A percentile compares a stretch with the other conserved stretches of the same genome.
Evolutionary conservation across 225 moss, liverwort and hornwort species (phyloP).

Genomic region (Bryum argenteum): DNA sequence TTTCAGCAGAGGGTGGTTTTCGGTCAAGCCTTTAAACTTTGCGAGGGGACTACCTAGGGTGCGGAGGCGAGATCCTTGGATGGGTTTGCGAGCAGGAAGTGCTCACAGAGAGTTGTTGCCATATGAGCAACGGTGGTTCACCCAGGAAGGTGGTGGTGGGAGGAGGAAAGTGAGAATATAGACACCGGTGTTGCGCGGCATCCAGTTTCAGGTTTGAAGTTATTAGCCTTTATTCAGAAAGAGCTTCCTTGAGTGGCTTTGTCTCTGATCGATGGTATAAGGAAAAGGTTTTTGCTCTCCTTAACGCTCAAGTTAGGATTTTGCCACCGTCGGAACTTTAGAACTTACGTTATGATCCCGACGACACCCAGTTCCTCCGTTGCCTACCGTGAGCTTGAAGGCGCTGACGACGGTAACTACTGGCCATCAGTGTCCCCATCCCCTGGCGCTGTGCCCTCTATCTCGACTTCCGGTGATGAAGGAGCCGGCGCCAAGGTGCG

Average conservation of each 20-base stretch:
- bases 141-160: conserved; percentile 36
- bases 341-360: conserved; percentile 47
- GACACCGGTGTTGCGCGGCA: conserved; percentile 36
- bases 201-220: conserved; percentile 56
- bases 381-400: conserved; percentile 52
- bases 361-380: conserved; percentile 59
- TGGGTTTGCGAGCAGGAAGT: conserved; percentile 49
- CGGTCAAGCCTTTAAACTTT: background rate
- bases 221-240: conserved; percentile 9
- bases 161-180: conserved; percentile 41
- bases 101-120: conserved; percentile 21
- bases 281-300: conserved; percentile 40
- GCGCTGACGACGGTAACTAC: conserved; percentile 49
- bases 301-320: conserved; percentile 45
- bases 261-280: conserved; percentile 49
- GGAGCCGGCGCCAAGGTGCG: conserved; percentile 59
- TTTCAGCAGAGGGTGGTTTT: conserved; percentile 1
- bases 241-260: conserved; percentile 40
- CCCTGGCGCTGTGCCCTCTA: conserved; percentile 30
- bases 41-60: background rate
- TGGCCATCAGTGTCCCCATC: conserved; percentile 53
- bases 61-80: conserved; percentile 37
- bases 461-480: conserved; percentile 57
- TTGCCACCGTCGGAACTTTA: conserved; percentile 9
- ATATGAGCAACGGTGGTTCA: conserved; percentile 31